Base-by-base conservation (phyloP, 495 filamentous ascomycete genomes). In the Podospora australis region DNA sequence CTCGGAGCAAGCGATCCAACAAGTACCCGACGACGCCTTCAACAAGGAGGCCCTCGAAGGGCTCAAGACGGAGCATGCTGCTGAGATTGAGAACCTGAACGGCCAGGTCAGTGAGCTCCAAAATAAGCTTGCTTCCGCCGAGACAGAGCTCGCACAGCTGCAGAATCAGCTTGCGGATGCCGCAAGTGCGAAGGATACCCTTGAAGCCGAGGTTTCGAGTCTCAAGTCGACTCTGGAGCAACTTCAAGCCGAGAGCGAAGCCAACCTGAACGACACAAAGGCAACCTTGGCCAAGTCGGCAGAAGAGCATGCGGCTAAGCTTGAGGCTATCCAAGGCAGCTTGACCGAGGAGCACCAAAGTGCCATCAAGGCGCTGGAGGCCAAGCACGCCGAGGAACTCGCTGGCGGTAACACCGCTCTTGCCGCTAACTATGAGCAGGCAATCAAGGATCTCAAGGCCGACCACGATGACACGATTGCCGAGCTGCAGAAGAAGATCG, bases 21-120 rank as follows among this genome's bases (percentile, higher is more conserved):
- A 60, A 10, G 43, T 24, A 11, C 24, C 46, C 6, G 48, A 57
- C 11, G 48, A 36, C n/a, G 49, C 62, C 36, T 47, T 66, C 16
- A 52, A 53, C 44, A 58, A 69, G 52, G 67, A 71, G 14, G 63
- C 74, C 1, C 51, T 76, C 9, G 66, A 72, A 28, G 60, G 56
- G 19, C 53, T 79, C 24, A 71, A 69, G 57, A 58, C 63, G 26
- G 66, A 72, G 40, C 74, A 79, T 53, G 63, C 70, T 24, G 54
- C 70, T 16, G 69, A 70, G 39, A 60, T 78, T 29, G 72, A 76
- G 48, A 39, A 54, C 5, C 41, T 74, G 5, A 57, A 63, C 29
- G 56, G 60, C 20, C 60, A 75, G 41, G 59, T 77, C 34, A 49
- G 65, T 2, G 68, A 70, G 25, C 61, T 64, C 10, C 60, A 71